Base-by-base conservation (phyloP, 2,329 filamentous ascomycete genomes). In the Tolypocladium tundrense region DNA sequence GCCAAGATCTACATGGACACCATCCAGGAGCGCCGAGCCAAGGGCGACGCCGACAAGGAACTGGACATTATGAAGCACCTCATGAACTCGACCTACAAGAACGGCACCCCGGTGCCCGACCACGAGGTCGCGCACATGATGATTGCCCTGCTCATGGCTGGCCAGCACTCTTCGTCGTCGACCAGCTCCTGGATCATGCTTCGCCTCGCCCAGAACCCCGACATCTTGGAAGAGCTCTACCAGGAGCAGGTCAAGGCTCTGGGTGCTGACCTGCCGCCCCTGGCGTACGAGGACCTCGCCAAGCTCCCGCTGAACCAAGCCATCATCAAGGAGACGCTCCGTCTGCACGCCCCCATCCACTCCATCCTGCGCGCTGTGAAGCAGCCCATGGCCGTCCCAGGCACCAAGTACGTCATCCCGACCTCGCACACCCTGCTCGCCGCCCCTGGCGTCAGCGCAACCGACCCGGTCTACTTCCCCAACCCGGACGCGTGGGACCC, bases 291-390 rank as follows among this genome's bases (percentile, higher is more conserved):
- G 63, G 82, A 88, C 63, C 81, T 97, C 19, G 79, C 86, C 64
- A 88, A 87, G 72, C 82, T 97, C 40, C 85, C 90, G 54, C 83
- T 97, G 24, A 90, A 96, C 77, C 81, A 87, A 66, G 88, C 90
- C 66, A 86, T 95, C 62, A 82, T 97, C 75, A 94, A 93, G 77
- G 92, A 97, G 75, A 96, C 92, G 3, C 86, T 97, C 43, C 88
- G 92, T 62, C 79, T 97, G 19, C 90, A 97, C 72, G 88, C 91
- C 1, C 92, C 92, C 1, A 97, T 97, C 68, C 92, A 97, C 81
- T 94, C 90, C 55, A 96, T 97, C 68, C 84, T 97, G 80, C 90
- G 92, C 66, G 88, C 90, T 66, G 93, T 96, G 72, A 96, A 93
- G 77, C 84, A 85, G 63, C 91, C 92, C 59, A 90, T 97, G 83